Percentiles rank a stretch among this genome's conserved stretches.
These are phyloP conservation scores for Ustanciosporium gigantosporum DNA, from an alignment of 1,284 basidiomycete genomes.

Conservation along the genomic window DNA sequence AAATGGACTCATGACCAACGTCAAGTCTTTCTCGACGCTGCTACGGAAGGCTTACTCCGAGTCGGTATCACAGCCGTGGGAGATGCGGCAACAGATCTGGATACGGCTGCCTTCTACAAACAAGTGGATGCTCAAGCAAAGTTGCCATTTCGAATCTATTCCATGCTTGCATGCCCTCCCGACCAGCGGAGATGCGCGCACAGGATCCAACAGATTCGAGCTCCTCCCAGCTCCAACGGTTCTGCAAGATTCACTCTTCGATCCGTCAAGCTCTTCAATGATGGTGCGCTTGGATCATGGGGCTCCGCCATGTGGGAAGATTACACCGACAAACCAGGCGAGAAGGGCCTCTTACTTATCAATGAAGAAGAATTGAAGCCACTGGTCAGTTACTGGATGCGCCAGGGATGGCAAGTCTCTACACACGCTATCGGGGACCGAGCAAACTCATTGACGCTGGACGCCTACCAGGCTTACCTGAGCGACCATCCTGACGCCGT, in stretches of 20 bases:
- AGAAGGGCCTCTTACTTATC: constrained; percentile 38
- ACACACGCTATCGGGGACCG: constrained; percentile 83
- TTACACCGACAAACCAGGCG: constrained; percentile 69
- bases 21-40: constrained; percentile 70
- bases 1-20: constrained; percentile 63
- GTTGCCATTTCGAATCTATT: constrained; percentile 41
- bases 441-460: constrained; percentile 77
- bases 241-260: constrained; percentile 25
- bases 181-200: constrained; percentile 22
- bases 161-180: constrained; percentile 39
- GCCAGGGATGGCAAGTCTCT: constrained; percentile 59
- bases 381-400: constrained; percentile 35
- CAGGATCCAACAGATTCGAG: constrained; percentile 8
- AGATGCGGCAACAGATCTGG: constrained; percentile 42
- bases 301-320: constrained; percentile 84
- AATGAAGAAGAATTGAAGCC: constrained; percentile 20
- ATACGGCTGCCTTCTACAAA: constrained; percentile 28
- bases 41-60: constrained; percentile 71
- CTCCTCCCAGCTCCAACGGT: neutral
- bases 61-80: constrained; percentile 66
- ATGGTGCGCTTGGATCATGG: constrained; percentile 85
- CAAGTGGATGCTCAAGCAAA: constrained; percentile 18
- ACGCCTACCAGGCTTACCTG: constrained; percentile 44
- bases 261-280: constrained; percentile 77
- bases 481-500: constrained; percentile 1